These are phyloP conservation scores for Daldinia vernicosa DNA, from an alignment of 495 filamentous ascomycete genomes.

Conservation along the genomic window DNA sequence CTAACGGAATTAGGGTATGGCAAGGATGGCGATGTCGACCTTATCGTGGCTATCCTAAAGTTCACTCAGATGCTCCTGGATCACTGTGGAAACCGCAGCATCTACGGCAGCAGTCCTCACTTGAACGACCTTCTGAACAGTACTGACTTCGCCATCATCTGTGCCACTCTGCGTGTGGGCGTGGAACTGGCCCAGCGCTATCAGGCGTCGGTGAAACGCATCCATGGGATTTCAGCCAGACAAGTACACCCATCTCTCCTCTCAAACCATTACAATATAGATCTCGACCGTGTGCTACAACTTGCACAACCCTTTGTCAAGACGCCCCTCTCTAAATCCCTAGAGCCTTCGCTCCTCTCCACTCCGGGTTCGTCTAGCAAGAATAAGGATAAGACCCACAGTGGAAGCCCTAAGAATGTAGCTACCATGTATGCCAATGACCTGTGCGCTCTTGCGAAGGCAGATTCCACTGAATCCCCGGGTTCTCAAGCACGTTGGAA, in stretches of 20 bases:
- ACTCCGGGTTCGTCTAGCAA: slow-evolving; percentile 64
- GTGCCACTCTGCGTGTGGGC: slow-evolving; percentile 75
- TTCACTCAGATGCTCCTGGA: slow-evolving; percentile 90
- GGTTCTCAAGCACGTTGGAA: slow-evolving; percentile 47
- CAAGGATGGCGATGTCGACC: slow-evolving; percentile 77
- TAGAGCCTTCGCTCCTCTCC: slow-evolving; percentile 49
- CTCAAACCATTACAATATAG: slow-evolving; percentile 91
- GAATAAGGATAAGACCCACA: slow-evolving; percentile 72
- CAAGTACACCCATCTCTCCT: slow-evolving; percentile 77
- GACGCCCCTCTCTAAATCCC: slow-evolving; percentile 56
- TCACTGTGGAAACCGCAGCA: slow-evolving; percentile 95
- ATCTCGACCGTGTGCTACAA: slow-evolving; percentile 85
- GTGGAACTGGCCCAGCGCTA: slow-evolving; percentile 91
- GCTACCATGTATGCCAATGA: slow-evolving; percentile 77
- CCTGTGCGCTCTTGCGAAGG: slow-evolving; percentile 71
- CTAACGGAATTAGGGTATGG: slow-evolving; percentile 68
- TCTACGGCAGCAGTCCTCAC: slow-evolving; percentile 90
- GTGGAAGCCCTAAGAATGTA: slow-evolving; percentile 50
- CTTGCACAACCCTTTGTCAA: slow-evolving; percentile 85
- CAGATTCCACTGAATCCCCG: slow-evolving; percentile 48
- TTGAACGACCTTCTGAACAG: slow-evolving; percentile 88
- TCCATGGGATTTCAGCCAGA: slow-evolving; percentile 60
- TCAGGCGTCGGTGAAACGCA: slow-evolving; percentile 81
- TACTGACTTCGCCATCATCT: slow-evolving; percentile 79
- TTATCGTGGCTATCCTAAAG: slow-evolving; percentile 79